Conservation (phyloP, 2,329 filamentous ascomycete genomes). For the Penicillium sp. region DNA sequence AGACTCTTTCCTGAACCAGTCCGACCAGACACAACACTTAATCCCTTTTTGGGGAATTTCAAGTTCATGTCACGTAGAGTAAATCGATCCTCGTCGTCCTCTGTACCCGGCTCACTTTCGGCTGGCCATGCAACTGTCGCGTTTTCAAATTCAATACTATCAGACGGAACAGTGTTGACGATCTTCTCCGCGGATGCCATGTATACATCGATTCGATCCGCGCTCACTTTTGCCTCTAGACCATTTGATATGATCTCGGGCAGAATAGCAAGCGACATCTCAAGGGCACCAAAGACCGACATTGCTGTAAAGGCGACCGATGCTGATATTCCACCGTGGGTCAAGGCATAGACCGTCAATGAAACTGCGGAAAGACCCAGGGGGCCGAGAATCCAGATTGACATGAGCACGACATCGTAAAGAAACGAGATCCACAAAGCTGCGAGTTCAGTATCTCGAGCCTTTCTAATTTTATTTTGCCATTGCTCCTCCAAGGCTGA, state of each 20-base stretch:
- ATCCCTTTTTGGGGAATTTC: conserved; percentile 64
- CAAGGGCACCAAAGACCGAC: conserved; percentile 69
- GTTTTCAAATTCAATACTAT: conserved; percentile 63
- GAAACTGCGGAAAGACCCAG: conserved; percentile 71
- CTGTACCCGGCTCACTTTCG: conserved; percentile 56
- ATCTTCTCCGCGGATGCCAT: conserved; percentile 66
- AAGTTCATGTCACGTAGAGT: conserved; percentile 63
- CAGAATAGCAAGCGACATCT: conserved; percentile 67
- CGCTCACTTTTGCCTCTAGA: conserved; percentile 71
- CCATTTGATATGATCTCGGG: conserved; percentile 70
- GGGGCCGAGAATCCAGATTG: conserved; percentile 71
- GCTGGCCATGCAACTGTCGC: conserved; percentile 72
- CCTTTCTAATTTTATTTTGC: conserved; percentile 66
- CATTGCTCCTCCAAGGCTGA: conserved; percentile 72
- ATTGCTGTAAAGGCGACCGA: conserved; percentile 78
- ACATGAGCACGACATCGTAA: conserved; percentile 61
- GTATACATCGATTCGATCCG: conserved; percentile 70
- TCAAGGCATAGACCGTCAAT: conserved; percentile 64
- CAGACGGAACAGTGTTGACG: conserved; percentile 58
- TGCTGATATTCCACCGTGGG: conserved; percentile 63
- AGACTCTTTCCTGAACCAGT: conserved; percentile 78
- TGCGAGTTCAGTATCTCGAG: conserved; percentile 64
- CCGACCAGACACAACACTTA: conserved; percentile 73
- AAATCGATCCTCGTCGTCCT: conserved; percentile 58
- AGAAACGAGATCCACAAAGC: conserved; percentile 66